Conservation (phyloP, 2,329 filamentous ascomycete genomes). For the Cladosporium colombiae region DNA sequence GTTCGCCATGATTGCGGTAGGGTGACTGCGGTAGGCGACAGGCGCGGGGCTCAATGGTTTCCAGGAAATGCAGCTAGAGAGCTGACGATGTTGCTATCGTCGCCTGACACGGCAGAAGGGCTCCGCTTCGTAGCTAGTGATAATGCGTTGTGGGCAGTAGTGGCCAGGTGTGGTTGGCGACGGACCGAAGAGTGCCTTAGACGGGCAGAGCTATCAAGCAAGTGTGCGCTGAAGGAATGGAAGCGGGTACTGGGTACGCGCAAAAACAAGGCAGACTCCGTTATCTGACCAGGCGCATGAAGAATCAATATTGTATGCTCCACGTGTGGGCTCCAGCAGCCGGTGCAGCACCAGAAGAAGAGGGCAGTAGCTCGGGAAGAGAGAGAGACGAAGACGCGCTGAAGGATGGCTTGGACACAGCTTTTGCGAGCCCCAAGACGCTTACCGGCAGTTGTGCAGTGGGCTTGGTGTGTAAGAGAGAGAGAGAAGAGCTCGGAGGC, state of each 20-base stretch:
- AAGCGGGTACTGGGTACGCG: conserved; percentile 13
- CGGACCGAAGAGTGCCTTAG: conserved; percentile 8
- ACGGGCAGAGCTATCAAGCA: conserved; percentile 9
- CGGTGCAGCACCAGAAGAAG: conserved; percentile 11
- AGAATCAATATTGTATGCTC: conserved; percentile 4
- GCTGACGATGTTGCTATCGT: conserved; percentile 4
- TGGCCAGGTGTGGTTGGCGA: conserved; percentile 5
- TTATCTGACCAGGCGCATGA: conserved; percentile 8
- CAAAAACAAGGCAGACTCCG: conserved; percentile 7
- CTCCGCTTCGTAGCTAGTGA: conserved; percentile 13
- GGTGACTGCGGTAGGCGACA: not conserved
- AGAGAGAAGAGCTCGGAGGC: not conserved
- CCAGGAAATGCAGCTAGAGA: conserved; percentile 8
- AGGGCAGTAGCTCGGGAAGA: conserved; percentile 10
- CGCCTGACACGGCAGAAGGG: not conserved
- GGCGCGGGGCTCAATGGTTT: conserved; percentile 10
- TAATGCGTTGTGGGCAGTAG: conserved; percentile 11
- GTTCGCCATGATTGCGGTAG: conserved; percentile 16
- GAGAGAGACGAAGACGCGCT: conserved; percentile 4
- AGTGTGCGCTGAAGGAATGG: conserved; percentile 13
- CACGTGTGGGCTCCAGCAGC: conserved; percentile 13
- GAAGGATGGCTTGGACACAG: conserved; percentile 7
- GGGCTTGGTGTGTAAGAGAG: not conserved
- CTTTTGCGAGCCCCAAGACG: conserved; percentile 5
- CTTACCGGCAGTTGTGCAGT: conserved; percentile 16